phyloP scores from a whole-genome alignment of 1,139 yeast species.

The Barnettozyma hawaiiensis region DNA sequence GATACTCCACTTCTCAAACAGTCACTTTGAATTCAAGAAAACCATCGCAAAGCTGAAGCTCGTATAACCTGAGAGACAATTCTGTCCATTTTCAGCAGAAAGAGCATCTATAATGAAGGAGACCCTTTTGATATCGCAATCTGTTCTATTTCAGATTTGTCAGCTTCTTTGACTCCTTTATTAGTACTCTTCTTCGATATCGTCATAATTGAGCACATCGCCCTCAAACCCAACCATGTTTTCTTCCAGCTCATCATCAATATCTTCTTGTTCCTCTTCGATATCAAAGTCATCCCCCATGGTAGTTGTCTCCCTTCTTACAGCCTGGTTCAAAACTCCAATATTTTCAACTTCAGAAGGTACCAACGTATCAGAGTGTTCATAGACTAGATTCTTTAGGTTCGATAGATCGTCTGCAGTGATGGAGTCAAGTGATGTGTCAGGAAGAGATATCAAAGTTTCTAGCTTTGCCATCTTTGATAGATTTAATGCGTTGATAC shows the following conservation, averaged over 20 bases:
- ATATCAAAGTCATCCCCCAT: neutral
- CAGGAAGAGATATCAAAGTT: slow-evolving; percentile 3
- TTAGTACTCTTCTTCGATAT: slow-evolving; percentile 11
- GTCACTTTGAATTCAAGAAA: no score
- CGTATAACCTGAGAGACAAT: no score
- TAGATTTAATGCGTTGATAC: neutral
- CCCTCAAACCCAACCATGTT: neutral
- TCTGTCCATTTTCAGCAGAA: no score
- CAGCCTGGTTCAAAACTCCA: neutral
- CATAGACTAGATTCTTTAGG: slow-evolving; percentile 1
- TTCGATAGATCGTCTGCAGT: slow-evolving; percentile 6
- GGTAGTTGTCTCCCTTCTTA: neutral
- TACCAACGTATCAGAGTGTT: neutral
- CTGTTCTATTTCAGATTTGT: no score
- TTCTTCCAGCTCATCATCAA: neutral
- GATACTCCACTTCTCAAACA: no score
- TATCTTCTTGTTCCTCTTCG: slow-evolving; percentile 3
- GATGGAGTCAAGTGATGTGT: slow-evolving; percentile 2
- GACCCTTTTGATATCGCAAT: no score
- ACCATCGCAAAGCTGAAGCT: no score
- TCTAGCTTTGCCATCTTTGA: neutral
- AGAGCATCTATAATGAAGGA: no score
- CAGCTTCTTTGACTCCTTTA: neutral
- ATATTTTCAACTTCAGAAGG: slow-evolving; percentile 5
- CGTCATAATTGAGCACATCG: slow-evolving; percentile 5